Evolutionary conservation across 2,329 filamentous ascomycete genomes (phyloP), one percentile per base, ranked within the genome.

Genomic region (Thyridium curvatum): DNA sequence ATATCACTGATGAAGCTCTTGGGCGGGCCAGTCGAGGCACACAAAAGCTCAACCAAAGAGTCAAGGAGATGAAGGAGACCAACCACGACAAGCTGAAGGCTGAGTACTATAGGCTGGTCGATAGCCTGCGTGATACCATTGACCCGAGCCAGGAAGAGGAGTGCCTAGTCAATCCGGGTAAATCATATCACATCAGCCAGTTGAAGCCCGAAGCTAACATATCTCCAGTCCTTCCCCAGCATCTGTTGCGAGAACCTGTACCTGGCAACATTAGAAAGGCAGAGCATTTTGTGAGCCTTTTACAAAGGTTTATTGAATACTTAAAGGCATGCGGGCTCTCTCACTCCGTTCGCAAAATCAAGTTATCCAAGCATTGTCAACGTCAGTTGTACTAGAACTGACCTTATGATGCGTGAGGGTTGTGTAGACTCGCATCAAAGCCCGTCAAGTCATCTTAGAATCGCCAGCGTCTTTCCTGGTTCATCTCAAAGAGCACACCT

Each of bases 391-490:
- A n/a, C n/a, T n/a, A n/a, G n/a, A n/a, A n/a, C n/a, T n/a, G n/a
- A n/a, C n/a, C n/a, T n/a, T n/a, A n/a, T n/a, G n/a, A n/a, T n/a
- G n/a, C n/a, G n/a, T n/a, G n/a, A n/a, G n/a, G n/a, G n/a, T n/a
- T n/a, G n/a, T n/a, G 10, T 94, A 90, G 73, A 97, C 91, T 2
- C 80, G 94, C 42, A 97, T 98, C 93, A 96, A 95, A 70, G 90
- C 97, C 13, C 81, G 93, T 4, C 89, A 96, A 56, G 91, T 95
- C 48, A 96, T 97, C 47, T 96, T 93, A 7, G 93, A 98, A 61
- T 97, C 91, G 1, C 93, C 93, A 0, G 84, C 86, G 3, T 96
- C 91, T 0, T 98, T 98, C 59, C 72, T 98, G 9, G 79, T 85
- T 13, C 91, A 98, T 66, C 71, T 98, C 7, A 94, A 87, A 56